Evolutionary conservation across 1,284 basidiomycete genomes (phyloP).

Genomic region (Grifola frondosa): DNA sequence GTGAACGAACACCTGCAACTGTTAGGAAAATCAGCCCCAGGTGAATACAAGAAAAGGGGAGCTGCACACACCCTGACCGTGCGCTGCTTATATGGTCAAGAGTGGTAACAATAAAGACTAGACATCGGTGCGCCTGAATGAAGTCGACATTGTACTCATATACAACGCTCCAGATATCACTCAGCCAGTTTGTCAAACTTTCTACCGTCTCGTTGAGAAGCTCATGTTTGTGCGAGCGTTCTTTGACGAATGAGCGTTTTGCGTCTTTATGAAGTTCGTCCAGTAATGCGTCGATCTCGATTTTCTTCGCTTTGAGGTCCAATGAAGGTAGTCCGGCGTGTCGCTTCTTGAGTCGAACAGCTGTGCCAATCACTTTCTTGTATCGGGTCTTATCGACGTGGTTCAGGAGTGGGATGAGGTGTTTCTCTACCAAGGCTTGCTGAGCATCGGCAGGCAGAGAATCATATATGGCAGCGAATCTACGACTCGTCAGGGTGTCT

Average conservation of each 20-base stretch:
- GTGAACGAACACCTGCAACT: slow-evolving; percentile 50
- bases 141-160: slow-evolving; percentile 58
- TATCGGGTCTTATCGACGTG: slow-evolving; percentile 15
- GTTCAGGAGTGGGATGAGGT: slow-evolving; percentile 31
- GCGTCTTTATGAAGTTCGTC: slow-evolving; percentile 50
- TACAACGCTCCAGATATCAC: slow-evolving; percentile 56
- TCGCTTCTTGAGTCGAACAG: slow-evolving; percentile 35
- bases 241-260: slow-evolving; percentile 50
- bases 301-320: slow-evolving; percentile 50
- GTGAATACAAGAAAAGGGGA: not conserved
- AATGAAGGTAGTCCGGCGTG: slow-evolving; percentile 45
- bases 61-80: slow-evolving; percentile 43
- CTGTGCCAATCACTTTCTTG: slow-evolving; percentile 19
- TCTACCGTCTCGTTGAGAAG: slow-evolving; percentile 54
- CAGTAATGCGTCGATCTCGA: slow-evolving; percentile 50
- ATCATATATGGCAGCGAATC: slow-evolving; percentile 29
- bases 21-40: not conserved
- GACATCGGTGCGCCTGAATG: slow-evolving; percentile 50
- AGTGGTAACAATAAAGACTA: slow-evolving; percentile 48
- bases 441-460: slow-evolving; percentile 29
- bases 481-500: too few species aligned
- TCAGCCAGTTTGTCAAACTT: slow-evolving; percentile 55
- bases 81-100: slow-evolving; percentile 43
- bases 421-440: slow-evolving; percentile 26
- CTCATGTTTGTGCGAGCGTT: slow-evolving; percentile 51